Evolutionary conservation across 225 moss, liverwort and hornwort species (phyloP), one percentile per base, ranked within the genome.

Genomic region (Marchantia polymorpha): DNA sequence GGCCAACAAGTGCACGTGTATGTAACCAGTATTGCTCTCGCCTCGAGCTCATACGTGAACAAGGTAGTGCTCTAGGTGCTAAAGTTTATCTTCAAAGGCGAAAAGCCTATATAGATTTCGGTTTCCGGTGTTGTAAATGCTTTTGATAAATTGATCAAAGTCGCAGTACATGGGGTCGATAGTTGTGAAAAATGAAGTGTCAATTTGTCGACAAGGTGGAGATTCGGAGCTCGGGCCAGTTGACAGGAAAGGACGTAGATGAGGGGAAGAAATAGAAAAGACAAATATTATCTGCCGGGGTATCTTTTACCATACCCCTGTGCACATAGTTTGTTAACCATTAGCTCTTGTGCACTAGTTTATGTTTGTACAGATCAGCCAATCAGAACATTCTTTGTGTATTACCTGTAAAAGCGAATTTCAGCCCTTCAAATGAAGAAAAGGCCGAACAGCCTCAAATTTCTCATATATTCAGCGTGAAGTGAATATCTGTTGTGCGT

Each of bases 121-220:
- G 58, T 31, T 58, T 31, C 30, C 30, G 59, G 22, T 6, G 63
- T 77, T 39, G 13, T 64, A 39, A 14, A 23, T 64, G 48, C 23
- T 64, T 49, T 61, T 0, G 12, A 60, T 60, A 31, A 31, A 52
- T 15, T 39, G 14, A 20, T 20, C n/a, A 50, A 10, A 22, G 50
- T 50, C 39, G 50, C 47, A 16, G 65, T 65, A 26, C 25, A 29
- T 55, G 14, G 30, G 26, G 58, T 64, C 16, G 46, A 16, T 51
- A 58, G 25, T 63, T 77, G 77, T 75, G 31, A 15, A 77, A 22
- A 77, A 14, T 6, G 3, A 69, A 14, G 12, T 64, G 64, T 64
- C 64, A 64, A 77, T 23, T 77, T 50, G 77, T 77, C 65, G 77
- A 77, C 77, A 77, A 76, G 31, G 76, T 76, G 76, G 59, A 47